Evolutionary conservation across 305 asterid species (phyloP).

Genomic region (Galium porrigens): DNA sequence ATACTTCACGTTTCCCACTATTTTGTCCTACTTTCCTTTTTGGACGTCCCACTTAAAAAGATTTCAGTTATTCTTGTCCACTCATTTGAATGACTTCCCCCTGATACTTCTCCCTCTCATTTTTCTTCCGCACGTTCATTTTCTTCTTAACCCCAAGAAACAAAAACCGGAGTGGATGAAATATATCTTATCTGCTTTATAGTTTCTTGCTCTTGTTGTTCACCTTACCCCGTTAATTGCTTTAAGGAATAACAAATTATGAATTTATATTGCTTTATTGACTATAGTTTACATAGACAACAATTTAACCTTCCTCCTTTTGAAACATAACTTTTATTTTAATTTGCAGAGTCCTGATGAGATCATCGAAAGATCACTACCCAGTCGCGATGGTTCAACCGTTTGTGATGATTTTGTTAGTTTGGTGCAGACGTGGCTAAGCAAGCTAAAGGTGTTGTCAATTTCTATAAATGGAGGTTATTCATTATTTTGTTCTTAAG

Average conservation of each 20-base stretch:
- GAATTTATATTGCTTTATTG: background rate
- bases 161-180: background rate
- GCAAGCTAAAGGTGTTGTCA: constrained; percentile 57
- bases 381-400: constrained; percentile 50
- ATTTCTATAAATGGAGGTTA: constrained; percentile 13
- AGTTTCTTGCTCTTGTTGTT: background rate
- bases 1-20: background rate
- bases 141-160: background rate
- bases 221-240: background rate
- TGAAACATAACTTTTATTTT: constrained; percentile 17
- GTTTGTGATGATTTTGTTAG: constrained; percentile 71
- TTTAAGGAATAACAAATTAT: background rate
- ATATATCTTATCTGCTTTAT: background rate
- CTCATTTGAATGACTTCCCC: background rate
- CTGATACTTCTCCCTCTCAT: background rate
- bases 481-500: constrained; percentile 1
- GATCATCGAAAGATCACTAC: constrained; percentile 68
- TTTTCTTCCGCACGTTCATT: background rate
- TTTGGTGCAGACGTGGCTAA: constrained; percentile 61
- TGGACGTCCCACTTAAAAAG: background rate
- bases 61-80: background rate
- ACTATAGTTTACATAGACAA: background rate
- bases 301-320: background rate
- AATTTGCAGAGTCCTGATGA: constrained; percentile 72
- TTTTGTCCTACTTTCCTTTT: background rate